Conservation (phyloP, 2,329 filamentous ascomycete genomes). For the Ophiostoma novo-ulmi region DNA sequence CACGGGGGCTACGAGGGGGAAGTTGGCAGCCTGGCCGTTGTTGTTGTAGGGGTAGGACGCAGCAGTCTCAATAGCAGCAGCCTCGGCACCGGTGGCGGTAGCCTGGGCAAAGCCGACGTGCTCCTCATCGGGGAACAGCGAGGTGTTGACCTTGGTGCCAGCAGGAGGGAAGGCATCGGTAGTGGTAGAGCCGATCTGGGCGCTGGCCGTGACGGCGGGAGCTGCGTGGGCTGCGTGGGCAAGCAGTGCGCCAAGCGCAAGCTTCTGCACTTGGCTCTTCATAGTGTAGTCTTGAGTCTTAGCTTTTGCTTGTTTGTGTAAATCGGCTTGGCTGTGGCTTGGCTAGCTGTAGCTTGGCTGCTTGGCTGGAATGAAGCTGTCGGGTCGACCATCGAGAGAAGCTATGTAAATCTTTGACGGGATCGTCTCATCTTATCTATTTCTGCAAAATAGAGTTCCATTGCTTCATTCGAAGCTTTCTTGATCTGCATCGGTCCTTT, state of each 20-base stretch:
- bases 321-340: not conserved
- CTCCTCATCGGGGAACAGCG: slow-evolving; percentile 5
- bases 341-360: not conserved
- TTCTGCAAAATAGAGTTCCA: not conserved
- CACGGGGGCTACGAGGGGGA: slow-evolving; percentile 4
- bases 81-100: not conserved
- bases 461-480: not conserved
- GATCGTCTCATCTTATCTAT: not conserved
- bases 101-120: not conserved
- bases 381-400: not conserved
- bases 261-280: slow-evolving; percentile 4
- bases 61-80: slow-evolving; percentile 1
- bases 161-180: not conserved
- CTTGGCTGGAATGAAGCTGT: slow-evolving; percentile 6
- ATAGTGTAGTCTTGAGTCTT: not conserved
- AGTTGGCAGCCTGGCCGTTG: slow-evolving; percentile 13
- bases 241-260: slow-evolving; percentile 9
- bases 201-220: not conserved
- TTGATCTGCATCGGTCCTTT: not conserved
- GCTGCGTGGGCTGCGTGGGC: not conserved
- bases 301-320: slow-evolving; percentile 1
- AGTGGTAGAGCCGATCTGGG: not conserved
- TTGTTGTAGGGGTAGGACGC: slow-evolving; percentile 2
- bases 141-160: not conserved
- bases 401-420: not conserved